Evolutionary conservation across 1,139 yeast genomes (phyloP).

Genomic region (Magnusiomyces tetraspermus): DNA sequence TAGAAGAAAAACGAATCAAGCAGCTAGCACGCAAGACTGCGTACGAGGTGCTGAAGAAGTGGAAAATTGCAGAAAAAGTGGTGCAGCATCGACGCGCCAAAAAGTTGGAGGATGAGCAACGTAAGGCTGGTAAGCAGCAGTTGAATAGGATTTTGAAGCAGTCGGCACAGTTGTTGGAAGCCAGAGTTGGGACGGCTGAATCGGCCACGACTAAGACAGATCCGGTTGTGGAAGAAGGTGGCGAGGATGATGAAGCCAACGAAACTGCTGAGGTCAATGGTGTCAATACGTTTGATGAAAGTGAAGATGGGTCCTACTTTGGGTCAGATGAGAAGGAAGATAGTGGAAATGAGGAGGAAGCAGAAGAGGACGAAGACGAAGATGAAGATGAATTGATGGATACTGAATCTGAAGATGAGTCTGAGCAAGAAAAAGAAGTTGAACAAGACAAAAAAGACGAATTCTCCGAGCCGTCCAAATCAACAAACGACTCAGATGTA

Average conservation of each 20-base stretch:
- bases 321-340: conserved; percentile 19
- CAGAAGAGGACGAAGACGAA: conserved; percentile 18
- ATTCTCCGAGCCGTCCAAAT: conserved; percentile 18
- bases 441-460: conserved; percentile 21
- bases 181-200: conserved; percentile 45
- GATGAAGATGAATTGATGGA: conserved; percentile 13
- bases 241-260: conserved; percentile 17
- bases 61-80: conserved; percentile 87
- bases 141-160: conserved; percentile 83
- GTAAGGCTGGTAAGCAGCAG: conserved; percentile 77
- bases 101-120: conserved; percentile 40
- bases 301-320: conserved; percentile 21
- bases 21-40: conserved; percentile 71
- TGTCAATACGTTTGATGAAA: background rate
- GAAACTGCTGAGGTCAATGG: too few species aligned
- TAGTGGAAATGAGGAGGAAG: conserved; percentile 22
- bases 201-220: conserved; percentile 24
- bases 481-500: conserved; percentile 20
- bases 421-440: conserved; percentile 17
- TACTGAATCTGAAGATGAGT: conserved; percentile 16
- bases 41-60: conserved; percentile 77
- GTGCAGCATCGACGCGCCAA: conserved; percentile 36
- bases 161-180: conserved; percentile 81
- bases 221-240: conserved; percentile 13
- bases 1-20: conserved; percentile 42